Percentiles rank a stretch among this genome's conserved stretches.
phyloP scores from a whole-genome alignment of 441 rosid genomes.

The Melastoma candidum region DNA sequence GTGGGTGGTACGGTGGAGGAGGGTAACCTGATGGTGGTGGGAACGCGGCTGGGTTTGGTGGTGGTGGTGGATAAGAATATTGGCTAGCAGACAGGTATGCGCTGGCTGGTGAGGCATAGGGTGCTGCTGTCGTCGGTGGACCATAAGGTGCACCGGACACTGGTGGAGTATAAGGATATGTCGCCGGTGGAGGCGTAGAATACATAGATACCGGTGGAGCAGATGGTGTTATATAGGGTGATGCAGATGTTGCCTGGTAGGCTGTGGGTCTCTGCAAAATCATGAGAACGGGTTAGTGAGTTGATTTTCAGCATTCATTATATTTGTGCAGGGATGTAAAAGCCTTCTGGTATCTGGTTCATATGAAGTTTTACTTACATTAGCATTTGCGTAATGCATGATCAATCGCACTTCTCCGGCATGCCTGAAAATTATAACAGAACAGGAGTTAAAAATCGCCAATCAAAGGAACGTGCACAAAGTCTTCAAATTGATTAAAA shows the following conservation, averaged over 20 bases:
- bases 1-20: constrained; percentile 21
- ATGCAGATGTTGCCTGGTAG: constrained; percentile 34
- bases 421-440: constrained; percentile 7
- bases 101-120: constrained; percentile 24
- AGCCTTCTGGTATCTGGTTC: neutral
- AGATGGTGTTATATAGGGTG: constrained; percentile 23
- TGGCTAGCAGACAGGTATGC: constrained; percentile 34
- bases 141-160: too few relatives aligned
- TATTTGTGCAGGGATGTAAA: neutral
- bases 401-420: constrained; percentile 29
- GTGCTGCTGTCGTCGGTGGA: constrained; percentile 24
- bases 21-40: constrained; percentile 43
- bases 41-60: constrained; percentile 13
- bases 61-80: constrained; percentile 16
- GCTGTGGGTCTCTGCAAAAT: constrained; percentile 27
- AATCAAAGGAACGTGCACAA: neutral
- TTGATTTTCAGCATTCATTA: too few relatives aligned
- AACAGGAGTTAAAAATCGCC: neutral
- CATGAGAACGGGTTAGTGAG: constrained; percentile 4
- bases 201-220: constrained; percentile 27
- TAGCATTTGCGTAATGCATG: constrained; percentile 48
- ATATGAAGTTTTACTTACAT: constrained; percentile 24
- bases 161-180: constrained; percentile 25
- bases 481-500: neutral
- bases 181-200: constrained; percentile 26